Evolutionary conservation across 1,139 yeast species (phyloP).

Genomic region (Candida sanyaensis): DNA sequence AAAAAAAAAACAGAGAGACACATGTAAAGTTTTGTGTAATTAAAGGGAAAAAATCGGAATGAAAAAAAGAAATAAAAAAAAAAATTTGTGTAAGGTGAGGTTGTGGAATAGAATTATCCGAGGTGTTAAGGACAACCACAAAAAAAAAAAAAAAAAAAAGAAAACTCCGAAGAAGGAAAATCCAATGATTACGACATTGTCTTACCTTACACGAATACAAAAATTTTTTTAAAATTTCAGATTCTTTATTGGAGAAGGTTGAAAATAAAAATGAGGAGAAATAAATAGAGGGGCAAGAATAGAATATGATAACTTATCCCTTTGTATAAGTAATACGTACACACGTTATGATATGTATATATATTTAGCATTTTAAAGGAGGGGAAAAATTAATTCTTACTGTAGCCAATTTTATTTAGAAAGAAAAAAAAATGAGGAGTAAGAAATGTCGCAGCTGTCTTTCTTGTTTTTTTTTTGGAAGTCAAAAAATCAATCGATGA

Average conservation of each 20-base stretch:
- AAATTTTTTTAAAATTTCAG: too few relatives aligned
- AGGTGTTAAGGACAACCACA: not conserved
- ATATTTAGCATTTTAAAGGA: too few relatives aligned
- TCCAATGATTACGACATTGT: too few relatives aligned
- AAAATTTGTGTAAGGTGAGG: not conserved
- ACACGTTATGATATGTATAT: too few relatives aligned
- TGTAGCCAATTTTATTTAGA: not conserved
- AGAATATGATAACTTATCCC: too few relatives aligned
- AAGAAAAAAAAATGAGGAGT: too few relatives aligned
- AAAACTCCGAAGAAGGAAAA: not conserved
- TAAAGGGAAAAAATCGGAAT: slow-evolving; percentile 1
- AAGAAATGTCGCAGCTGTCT: too few relatives aligned
- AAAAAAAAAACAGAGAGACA: too few relatives aligned
- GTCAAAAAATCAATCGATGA: too few relatives aligned
- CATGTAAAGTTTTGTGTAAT: not conserved
- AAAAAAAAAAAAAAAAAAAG: not conserved
- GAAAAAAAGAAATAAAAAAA: not conserved
- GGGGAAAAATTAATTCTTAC: not conserved
- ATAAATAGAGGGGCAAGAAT: not conserved
- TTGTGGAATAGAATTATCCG: not conserved
- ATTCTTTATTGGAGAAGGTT: too few relatives aligned
- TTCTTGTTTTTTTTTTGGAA: too few relatives aligned
- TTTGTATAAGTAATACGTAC: too few relatives aligned
- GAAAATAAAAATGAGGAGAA: not conserved
- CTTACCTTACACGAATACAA: not conserved